Evolutionary conservation across 2,329 filamentous ascomycete genomes (phyloP), one percentile per base, ranked within the genome.

Genomic region (Fusarium succisae): DNA sequence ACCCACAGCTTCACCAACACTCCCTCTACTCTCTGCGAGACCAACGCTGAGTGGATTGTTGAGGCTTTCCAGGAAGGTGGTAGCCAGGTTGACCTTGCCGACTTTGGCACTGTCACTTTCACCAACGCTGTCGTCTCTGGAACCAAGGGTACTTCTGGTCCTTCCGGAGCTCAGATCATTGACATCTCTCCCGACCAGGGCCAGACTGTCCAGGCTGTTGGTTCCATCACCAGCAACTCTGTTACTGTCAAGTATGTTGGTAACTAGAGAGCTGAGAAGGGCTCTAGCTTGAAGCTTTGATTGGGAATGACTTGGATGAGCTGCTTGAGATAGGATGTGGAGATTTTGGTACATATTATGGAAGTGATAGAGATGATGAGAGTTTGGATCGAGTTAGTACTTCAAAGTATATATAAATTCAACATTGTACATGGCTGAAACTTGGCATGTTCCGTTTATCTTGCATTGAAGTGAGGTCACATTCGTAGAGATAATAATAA

Each of bases 41-140:
- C 86, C 75, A 90, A 90, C 69, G 89, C 88, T 17, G 89, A 91
- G 77, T 91, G 89, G 89, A 91, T 91, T 73, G 88, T 91, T 20
- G 89, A 91, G 81, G 80, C 79, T n/a, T 82, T 81, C 67, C 69
- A 75, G 61, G 69, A 78, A 56, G 59, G 68, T 4, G 74, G 68
- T 50, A 72, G 73, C 59, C 63, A 64, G 35, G 80, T 82, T 20
- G 70, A 74, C 6, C 76, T 82, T 53, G 80, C 77, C 20, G 39
- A 82, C 72, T 82, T 82, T 60, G 80, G 77, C 6, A 38, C 50
- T 15, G 63, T 66, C 6, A 66, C 63, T 22, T 66, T 66, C 26
- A 66, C 60, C 4, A 28, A 30, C 17, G 63, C 63, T 17, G 22
- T 38, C 35, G 60, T 30, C 4, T 65, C 63, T 6, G 63, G 63